Evolutionary conservation across 805 yeast genomes (phyloP).

Genomic region (Ogataea pilisensis): DNA sequence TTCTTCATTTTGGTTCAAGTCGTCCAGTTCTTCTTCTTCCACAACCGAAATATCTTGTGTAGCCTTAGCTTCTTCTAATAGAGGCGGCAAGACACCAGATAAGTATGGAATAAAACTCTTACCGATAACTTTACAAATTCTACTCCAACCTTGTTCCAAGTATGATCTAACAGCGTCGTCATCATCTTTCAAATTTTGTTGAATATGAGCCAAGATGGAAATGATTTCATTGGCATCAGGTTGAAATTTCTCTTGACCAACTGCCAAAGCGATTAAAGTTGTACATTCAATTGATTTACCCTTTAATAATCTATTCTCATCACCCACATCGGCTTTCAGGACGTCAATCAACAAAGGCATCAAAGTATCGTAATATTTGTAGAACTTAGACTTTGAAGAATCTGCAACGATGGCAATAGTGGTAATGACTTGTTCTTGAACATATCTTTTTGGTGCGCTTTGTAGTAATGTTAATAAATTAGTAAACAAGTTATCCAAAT

Average conservation of each 20-base stretch:
- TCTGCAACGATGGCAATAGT: slow-evolving; percentile 97
- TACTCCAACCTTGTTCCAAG: slow-evolving; percentile 93
- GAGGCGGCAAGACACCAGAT: slow-evolving; percentile 84
- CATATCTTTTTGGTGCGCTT: slow-evolving; percentile 78
- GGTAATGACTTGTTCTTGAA: slow-evolving; percentile 95
- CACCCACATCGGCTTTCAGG: slow-evolving; percentile 71
- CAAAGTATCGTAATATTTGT: slow-evolving; percentile 88
- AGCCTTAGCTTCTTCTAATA: slow-evolving; percentile 79
- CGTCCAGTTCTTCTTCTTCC: slow-evolving; percentile 85
- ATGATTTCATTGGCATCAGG: slow-evolving; percentile 73
- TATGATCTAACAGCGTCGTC: slow-evolving; percentile 89
- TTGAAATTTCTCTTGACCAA: slow-evolving; percentile 83
- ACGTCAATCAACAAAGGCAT: slow-evolving; percentile 87
- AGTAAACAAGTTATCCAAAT: slow-evolving; percentile 72
- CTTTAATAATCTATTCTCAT: slow-evolving; percentile 71
- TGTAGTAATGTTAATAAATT: slow-evolving; percentile 73
- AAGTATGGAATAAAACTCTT: slow-evolving; percentile 80
- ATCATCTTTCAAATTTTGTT: slow-evolving; percentile 45
- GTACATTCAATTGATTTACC: slow-evolving; percentile 97
- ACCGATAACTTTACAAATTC: slow-evolving; percentile 84
- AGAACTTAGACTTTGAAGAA: slow-evolving; percentile 84
- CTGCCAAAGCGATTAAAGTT: slow-evolving; percentile 90
- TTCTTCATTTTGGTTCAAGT: slow-evolving; percentile 77
- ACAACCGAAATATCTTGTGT: slow-evolving; percentile 84
- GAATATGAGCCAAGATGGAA: slow-evolving; percentile 67